Evolutionary conservation across 2,329 filamentous ascomycete species (phyloP), one percentile per base, ranked within the genome.

Genomic region (Lasiodiplodia gonubiensis): DNA sequence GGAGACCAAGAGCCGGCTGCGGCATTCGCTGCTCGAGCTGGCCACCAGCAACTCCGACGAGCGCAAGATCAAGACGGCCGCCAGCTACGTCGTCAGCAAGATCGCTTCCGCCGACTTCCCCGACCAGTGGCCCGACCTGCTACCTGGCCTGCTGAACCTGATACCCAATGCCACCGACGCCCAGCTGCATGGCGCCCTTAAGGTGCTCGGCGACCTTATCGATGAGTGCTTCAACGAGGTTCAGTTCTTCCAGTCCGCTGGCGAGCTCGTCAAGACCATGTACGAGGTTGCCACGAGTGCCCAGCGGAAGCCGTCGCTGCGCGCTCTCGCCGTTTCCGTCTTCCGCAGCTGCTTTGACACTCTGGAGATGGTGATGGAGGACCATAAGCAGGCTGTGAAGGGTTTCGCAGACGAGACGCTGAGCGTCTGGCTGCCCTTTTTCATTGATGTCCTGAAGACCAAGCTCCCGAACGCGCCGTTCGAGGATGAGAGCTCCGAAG

Each of bases 301-400:
- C 68, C 85, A 85, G 69, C 88, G 92, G 72, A 93, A 92, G 76
- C 86, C 91, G 11, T 88, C 88, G 68, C 84, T 97, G 68, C 88
- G 95, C 69, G 93, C 93, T 35, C 84, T 98, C 72, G 92, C 95
- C 48, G 90, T 98, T 51, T 92, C 91, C 49, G 92, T 97, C 68
- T 97, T 98, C 84, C 88, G 93, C 67, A 89, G 89, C 59, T 97
- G 93, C 80, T 97, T 99, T 78, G 93, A 98, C 77, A 92, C 95
- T 67, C 88, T 99, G 82, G 93, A 98, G 80, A 97, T 97, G 88
- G 92, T 98, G 71, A 91, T 97, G 84, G 94, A 97, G 72, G 92
- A 97, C 72, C 92, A 98, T 80, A 92, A 92, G 74, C 86, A 86
- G 68, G 92, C 92, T 66, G 93, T 98, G 69, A 95, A 92, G 79